These are phyloP conservation scores for Phaseolus lunatus DNA, from an alignment of 306 rosid genomes.

Conservation along the genomic window DNA sequence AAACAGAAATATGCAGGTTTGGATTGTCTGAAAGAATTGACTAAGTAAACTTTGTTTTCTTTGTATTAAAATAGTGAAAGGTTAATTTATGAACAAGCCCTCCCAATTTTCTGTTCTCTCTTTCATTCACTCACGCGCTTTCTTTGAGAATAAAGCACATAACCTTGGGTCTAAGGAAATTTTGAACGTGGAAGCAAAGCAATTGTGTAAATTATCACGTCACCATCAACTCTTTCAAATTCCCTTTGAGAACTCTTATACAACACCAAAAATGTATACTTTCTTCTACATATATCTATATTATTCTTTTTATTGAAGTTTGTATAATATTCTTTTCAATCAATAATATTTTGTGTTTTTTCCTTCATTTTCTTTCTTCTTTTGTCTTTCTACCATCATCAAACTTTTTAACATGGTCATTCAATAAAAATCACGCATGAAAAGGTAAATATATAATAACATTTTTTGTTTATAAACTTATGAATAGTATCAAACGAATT, in stretches of 20 bases:
- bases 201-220: background rate
- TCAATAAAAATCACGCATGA: too few relatives aligned
- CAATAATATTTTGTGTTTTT: too few relatives aligned
- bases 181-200: conserved; percentile 21
- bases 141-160: background rate
- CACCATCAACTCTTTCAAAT: background rate
- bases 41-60: conserved; percentile 31
- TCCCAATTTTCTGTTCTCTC: background rate
- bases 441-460: too few relatives aligned
- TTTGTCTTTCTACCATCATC: too few relatives aligned
- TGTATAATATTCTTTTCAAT: too few relatives aligned
- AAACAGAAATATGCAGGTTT: background rate
- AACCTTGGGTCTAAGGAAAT: too few relatives aligned
- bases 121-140: background rate
- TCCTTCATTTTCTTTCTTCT: too few relatives aligned
- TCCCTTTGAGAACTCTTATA: background rate
- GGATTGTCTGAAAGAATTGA: conserved; percentile 4
- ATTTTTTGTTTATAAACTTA: too few relatives aligned
- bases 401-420: too few relatives aligned
- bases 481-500: too few relatives aligned
- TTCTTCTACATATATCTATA: too few relatives aligned
- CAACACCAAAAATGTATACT: conserved; percentile 5
- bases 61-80: background rate
- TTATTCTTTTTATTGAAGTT: too few relatives aligned
- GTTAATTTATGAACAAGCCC: background rate